These are phyloP conservation scores for Hanseniaspora osmophila DNA, from an alignment of 805 yeast genomes.

Conservation along the genomic window DNA sequence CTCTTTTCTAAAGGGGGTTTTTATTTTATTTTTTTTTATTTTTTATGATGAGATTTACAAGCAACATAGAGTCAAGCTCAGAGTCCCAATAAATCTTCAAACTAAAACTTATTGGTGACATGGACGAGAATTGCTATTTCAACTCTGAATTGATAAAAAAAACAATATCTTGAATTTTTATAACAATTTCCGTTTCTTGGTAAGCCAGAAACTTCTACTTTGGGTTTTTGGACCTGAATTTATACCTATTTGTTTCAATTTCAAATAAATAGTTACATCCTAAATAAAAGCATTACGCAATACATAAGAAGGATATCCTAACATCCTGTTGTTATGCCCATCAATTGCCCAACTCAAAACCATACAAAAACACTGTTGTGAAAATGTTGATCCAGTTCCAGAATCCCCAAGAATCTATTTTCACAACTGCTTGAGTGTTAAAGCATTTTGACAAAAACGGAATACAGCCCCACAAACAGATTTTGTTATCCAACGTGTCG, in stretches of 20 bases:
- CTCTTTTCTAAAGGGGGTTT: neutral
- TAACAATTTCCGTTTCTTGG: no score
- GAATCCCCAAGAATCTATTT: conserved; percentile 72
- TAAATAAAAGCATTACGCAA: no score
- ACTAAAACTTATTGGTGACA: conserved; percentile 8
- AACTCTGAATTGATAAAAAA: conserved; percentile 12
- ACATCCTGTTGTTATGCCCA: neutral
- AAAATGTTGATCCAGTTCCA: conserved; percentile 96
- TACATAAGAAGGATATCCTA: neutral
- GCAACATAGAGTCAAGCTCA: conserved; percentile 89
- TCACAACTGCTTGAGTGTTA: conserved; percentile 9
- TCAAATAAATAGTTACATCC: no score
- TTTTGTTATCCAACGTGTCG: conserved; percentile 27
- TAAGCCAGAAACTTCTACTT: no score
- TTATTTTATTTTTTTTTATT: neutral
- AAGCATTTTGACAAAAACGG: conserved; percentile 21
- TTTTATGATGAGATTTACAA: conserved; percentile 54
- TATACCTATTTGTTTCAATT: no score
- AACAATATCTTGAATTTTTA: no score
- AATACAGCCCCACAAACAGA: conserved; percentile 41
- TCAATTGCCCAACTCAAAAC: conserved; percentile 41
- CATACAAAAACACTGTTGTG: conserved; percentile 64
- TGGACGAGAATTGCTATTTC: conserved; percentile 60
- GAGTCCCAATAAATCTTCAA: conserved; percentile 32
- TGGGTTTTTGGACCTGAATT: no score